Evolutionary conservation across 805 yeast genomes (phyloP).

Genomic region (Ogataea paradorogensis): DNA sequence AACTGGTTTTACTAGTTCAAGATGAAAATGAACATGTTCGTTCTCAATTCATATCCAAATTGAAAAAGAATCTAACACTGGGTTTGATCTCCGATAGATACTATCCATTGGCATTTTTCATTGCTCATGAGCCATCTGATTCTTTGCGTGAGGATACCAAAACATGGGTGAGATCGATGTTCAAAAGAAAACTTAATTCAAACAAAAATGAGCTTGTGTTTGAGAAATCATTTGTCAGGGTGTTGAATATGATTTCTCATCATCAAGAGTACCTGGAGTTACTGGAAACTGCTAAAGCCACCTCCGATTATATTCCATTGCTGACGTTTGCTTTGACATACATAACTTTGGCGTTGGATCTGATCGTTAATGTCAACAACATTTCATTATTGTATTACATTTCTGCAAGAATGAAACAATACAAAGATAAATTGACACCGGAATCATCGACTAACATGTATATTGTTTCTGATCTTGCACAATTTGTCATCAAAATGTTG

Average conservation of each 20-base stretch:
- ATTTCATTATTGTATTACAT: constrained; percentile 71
- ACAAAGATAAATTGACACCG: constrained; percentile 46
- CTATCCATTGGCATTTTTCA: constrained; percentile 63
- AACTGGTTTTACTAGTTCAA: constrained; percentile 57
- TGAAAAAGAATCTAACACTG: constrained; percentile 50
- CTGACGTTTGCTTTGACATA: constrained; percentile 56
- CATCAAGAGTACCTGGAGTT: constrained; percentile 60
- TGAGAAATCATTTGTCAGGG: constrained; percentile 65
- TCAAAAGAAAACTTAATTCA: constrained; percentile 32
- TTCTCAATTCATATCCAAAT: constrained; percentile 41
- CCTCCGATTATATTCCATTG: constrained; percentile 35
- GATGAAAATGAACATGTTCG: constrained; percentile 66
- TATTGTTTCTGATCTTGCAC: constrained; percentile 69
- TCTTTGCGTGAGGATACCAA: constrained; percentile 47
- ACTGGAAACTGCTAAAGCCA: constrained; percentile 24
- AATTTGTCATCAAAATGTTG: constrained; percentile 56
- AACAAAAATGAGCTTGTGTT: constrained; percentile 44
- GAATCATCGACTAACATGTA: constrained; percentile 44
- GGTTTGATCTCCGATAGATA: constrained; percentile 62
- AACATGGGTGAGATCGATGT: constrained; percentile 71
- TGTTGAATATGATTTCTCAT: constrained; percentile 70
- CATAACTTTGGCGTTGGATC: constrained; percentile 55
- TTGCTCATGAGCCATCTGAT: constrained; percentile 70
- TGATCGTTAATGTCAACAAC: constrained; percentile 63
- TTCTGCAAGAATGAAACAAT: constrained; percentile 76